These are phyloP conservation scores for Nemania diffusa DNA, from an alignment of 2,329 filamentous ascomycete species.

Conservation along the genomic window DNA sequence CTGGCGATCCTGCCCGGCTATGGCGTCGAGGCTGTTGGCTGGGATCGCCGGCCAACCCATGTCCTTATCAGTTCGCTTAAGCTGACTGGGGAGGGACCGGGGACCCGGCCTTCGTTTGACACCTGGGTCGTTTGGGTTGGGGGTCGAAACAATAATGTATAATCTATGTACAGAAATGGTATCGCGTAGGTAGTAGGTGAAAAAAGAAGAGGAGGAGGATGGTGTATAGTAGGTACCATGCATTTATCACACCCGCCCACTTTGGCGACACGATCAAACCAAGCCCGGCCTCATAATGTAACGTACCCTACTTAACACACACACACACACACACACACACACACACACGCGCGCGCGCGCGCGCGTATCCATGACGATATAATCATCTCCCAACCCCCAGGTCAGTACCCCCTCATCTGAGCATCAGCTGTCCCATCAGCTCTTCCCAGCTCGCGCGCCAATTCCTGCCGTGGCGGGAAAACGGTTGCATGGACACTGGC, in stretches of 20 bases:
- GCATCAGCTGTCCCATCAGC: slow-evolving; percentile 34
- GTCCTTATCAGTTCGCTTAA: slow-evolving; percentile 31
- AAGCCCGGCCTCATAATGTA: background rate
- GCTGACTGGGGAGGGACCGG: slow-evolving; percentile 13
- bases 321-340: background rate
- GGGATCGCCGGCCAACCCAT: slow-evolving; percentile 29
- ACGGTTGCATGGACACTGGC: background rate
- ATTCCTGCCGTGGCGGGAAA: slow-evolving; percentile 14
- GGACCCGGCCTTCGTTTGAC: slow-evolving; percentile 14
- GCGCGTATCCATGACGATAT: slow-evolving; percentile 15
- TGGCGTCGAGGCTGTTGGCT: slow-evolving; percentile 9
- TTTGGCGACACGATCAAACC: background rate
- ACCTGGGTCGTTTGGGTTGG: background rate
- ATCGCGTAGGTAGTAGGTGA: background rate
- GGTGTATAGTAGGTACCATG: background rate
- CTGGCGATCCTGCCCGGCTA: background rate
- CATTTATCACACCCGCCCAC: slow-evolving; percentile 8
- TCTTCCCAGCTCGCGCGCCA: slow-evolving; percentile 27
- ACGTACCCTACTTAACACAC: slow-evolving; percentile 1
- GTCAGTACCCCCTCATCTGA: slow-evolving; percentile 6
- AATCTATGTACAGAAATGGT: background rate
- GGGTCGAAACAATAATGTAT: background rate
- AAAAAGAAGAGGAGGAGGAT: background rate
- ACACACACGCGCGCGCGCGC: background rate
- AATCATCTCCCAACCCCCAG: background rate